These are phyloP conservation scores for Populus trichocarpa DNA, from an alignment of 441 rosid species.

Conservation along the genomic window DNA sequence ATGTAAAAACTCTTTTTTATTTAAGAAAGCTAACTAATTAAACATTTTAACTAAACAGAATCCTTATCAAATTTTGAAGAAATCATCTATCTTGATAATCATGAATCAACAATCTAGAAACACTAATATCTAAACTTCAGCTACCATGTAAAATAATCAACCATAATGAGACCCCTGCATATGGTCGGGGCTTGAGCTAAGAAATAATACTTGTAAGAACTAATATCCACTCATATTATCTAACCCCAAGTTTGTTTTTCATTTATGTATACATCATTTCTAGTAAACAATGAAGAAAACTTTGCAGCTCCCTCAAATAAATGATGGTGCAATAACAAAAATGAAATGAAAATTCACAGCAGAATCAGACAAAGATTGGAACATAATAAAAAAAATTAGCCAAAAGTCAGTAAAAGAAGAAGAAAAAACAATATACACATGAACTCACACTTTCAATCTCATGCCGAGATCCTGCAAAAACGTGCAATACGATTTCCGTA, in stretches of 20 bases:
- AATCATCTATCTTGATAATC: not conserved
- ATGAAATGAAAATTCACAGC: not conserved
- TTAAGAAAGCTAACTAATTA: not conserved
- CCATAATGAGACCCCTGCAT: not conserved
- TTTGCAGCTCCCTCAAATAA: not conserved
- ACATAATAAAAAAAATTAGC: not conserved
- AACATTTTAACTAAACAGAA: not conserved
- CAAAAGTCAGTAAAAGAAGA: not conserved
- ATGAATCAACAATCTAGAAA: not conserved
- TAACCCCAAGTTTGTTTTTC: not conserved
- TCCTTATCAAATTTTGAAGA: not conserved
- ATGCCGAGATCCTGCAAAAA: constrained; percentile 88
- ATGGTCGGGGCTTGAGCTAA: not conserved
- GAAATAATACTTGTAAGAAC: not conserved
- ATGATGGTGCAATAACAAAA: not conserved
- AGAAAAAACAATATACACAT: not conserved
- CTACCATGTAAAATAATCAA: not conserved
- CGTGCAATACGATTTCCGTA: constrained; percentile 81
- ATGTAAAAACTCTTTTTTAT: not conserved
- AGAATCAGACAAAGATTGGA: not conserved
- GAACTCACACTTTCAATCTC: constrained; percentile 70
- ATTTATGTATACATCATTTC: not conserved
- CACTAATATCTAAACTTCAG: not conserved
- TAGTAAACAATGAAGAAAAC: not conserved
- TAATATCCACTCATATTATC: not conserved